Evolutionary conservation across 495 filamentous ascomycete species (phyloP), one percentile per base, ranked within the genome.

Genomic region (Hapsidospora chrysogenum): DNA sequence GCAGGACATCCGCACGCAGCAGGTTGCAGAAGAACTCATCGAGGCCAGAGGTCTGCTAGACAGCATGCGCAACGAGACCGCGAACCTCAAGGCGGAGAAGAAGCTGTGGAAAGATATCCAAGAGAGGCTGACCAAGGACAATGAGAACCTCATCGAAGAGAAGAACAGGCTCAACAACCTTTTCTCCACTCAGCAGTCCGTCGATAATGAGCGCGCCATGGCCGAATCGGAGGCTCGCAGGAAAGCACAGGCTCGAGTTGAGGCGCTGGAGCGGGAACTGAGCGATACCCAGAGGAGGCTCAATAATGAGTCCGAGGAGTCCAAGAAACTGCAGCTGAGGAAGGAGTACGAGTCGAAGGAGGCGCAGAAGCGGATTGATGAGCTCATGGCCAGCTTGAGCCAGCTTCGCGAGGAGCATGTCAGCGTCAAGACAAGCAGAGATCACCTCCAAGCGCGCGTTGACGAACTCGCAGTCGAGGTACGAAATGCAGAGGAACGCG

Each of bases 81-180:
- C 85, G 14, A 94, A 93, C 51, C 72, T 93, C 9, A 92, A 87
- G 52, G 86, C 86, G 0, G 87, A 95, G 48, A 92, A 87, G 52
- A 75, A 76, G 3, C 63, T 96, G 16, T 87, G 77, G 80, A 92
- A 87, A 57, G 80, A 70, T 31, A 87, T 95, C 38, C 84, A 96
- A 49, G 76, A 80, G 41, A 71, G 92, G 25, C 63, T 95, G 14
- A 76, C 64, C 40, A 80, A 85, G 31, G 92, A 96, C 41, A 92
- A 84, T 35, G 80, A 85, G 41, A 70, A 59, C 9, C 61, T 95
- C n/a, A 61, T 78, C 22, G 79, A 92, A 39, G 92, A 97, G 49
- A 76, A 78, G 28, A 63, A 67, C 26, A 70, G 84, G 16, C 73
- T 96, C 2, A 89, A 92, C 49, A 70, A 65, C 29, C 57, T 92